Conservation (phyloP, 192 early-diverging fungal genomes). For the Coemansia sp. region DNA sequence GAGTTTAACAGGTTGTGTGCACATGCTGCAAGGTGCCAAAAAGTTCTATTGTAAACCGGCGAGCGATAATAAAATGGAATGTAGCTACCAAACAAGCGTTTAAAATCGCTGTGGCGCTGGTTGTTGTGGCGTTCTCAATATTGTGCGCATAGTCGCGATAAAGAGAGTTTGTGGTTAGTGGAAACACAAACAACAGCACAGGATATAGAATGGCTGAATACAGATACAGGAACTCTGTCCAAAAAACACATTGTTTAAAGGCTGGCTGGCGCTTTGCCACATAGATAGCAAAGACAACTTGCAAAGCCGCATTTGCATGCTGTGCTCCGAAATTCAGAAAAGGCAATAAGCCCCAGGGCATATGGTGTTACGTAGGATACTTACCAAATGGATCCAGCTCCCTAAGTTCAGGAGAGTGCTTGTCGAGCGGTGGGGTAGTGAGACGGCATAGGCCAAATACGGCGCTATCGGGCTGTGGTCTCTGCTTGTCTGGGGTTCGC, state of each 20-base stretch:
- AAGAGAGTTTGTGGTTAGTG: neutral
- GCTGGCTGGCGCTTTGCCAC: neutral
- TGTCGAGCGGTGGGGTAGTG: slow-evolving; percentile 36
- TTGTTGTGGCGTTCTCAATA: neutral
- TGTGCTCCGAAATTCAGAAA: neutral
- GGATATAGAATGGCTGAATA: slow-evolving; percentile 3
- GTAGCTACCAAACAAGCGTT: neutral
- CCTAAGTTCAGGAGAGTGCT: slow-evolving; percentile 13
- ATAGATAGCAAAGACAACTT: neutral
- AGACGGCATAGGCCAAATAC: slow-evolving; percentile 29
- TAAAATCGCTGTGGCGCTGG: neutral
- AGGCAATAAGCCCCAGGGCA: neutral
- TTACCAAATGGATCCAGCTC: slow-evolving; percentile 55
- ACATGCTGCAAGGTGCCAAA: neutral
- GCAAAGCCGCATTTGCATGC: neutral
- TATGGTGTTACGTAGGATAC: neutral
- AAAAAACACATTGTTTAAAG: neutral
- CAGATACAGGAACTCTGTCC: slow-evolving; percentile 1
- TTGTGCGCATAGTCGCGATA: neutral
- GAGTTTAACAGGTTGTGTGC: neutral
- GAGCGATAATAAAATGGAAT: neutral
- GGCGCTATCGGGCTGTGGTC: slow-evolving; percentile 8
- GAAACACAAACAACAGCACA: neutral
- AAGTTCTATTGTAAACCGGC: neutral
- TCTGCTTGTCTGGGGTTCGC: neutral